These are phyloP conservation scores for Aspergillus proliferans DNA, from an alignment of 2,329 filamentous ascomycete species.

Conservation along the genomic window DNA sequence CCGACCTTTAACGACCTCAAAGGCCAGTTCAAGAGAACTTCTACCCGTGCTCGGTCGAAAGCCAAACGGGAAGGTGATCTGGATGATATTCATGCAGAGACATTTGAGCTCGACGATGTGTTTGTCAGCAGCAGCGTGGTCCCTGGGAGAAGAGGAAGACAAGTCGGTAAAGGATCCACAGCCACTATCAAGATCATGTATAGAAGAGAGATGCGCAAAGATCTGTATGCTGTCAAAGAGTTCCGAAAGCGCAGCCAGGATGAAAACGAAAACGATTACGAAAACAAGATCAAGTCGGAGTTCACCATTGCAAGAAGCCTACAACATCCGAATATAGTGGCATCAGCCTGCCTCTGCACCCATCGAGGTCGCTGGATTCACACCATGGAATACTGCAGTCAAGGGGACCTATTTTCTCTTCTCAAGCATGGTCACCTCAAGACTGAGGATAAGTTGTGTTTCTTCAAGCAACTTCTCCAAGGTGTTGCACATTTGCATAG, in stretches of 20 bases:
- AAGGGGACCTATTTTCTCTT: constrained; percentile 72
- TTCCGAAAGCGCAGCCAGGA: constrained; percentile 66
- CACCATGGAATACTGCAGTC: constrained; percentile 85
- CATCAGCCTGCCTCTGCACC: constrained; percentile 69
- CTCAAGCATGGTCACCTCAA: constrained; percentile 66
- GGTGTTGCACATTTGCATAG: constrained; percentile 75
- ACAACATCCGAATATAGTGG: constrained; percentile 80
- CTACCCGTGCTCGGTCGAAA: constrained; percentile 66
- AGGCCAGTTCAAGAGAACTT: constrained; percentile 37
- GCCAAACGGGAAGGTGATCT: constrained; percentile 66
- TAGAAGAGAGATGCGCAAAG: constrained; percentile 57
- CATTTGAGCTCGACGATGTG: constrained; percentile 61
- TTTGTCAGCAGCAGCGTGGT: constrained; percentile 66
- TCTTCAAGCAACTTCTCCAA: constrained; percentile 84
- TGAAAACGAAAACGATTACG: constrained; percentile 69
- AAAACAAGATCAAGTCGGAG: constrained; percentile 86
- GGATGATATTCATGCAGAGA: constrained; percentile 67
- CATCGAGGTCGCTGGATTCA: constrained; percentile 76
- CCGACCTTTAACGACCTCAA: constrained; percentile 9
- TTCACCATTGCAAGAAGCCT: constrained; percentile 81
- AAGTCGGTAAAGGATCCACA: constrained; percentile 74
- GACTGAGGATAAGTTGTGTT: constrained; percentile 65
- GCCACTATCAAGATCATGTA: constrained; percentile 77
- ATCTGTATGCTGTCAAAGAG: constrained; percentile 75
- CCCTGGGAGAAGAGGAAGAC: constrained; percentile 65